A percentile compares a stretch with the other conserved stretches of the same genome.
These are phyloP conservation scores for Lolium perenne DNA, from an alignment of 176 grass and related monocot genomes.

Conservation along the genomic window DNA sequence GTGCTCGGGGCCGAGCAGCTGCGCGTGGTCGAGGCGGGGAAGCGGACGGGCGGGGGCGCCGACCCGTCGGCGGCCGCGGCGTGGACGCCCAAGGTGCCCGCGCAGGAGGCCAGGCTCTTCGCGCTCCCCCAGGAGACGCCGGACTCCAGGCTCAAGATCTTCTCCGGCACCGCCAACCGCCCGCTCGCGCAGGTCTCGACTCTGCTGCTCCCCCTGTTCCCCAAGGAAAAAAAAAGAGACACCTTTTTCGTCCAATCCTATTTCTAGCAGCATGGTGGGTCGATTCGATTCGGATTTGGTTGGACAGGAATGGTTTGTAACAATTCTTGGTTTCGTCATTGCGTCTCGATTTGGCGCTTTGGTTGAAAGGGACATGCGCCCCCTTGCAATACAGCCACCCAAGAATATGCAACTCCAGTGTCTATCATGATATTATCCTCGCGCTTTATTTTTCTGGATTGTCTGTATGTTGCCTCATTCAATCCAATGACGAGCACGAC, in stretches of 20 bases:
- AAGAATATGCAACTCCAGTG: not conserved
- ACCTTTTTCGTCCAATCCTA: not conserved
- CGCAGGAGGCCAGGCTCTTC: slow-evolving; percentile 29
- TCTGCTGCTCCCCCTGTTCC: not conserved
- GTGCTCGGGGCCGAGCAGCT: slow-evolving; percentile 54
- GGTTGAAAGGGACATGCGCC: slow-evolving; percentile 6
- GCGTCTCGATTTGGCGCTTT: slow-evolving; percentile 13
- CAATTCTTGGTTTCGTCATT: not conserved
- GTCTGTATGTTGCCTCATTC: slow-evolving; percentile 7
- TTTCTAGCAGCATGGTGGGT: not conserved
- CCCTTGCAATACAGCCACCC: not conserved
- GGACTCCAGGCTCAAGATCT: slow-evolving; percentile 75
- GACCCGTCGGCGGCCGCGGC: not conserved
- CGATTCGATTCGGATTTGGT: not conserved
- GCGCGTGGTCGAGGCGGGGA: slow-evolving; percentile 37
- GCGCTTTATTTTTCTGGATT: not conserved
- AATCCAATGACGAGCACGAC: not conserved
- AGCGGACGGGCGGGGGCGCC: slow-evolving; percentile 13
- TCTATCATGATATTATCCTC: not conserved
- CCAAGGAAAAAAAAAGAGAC: not conserved
- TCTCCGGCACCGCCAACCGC: slow-evolving; percentile 83
- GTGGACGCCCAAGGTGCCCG: slow-evolving; percentile 41
- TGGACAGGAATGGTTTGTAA: not conserved
- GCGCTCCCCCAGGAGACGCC: slow-evolving; percentile 29
- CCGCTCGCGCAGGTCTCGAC: slow-evolving; percentile 60